Base-by-base conservation (phyloP, 306 rosid species). In the Corylus americana region DNA sequence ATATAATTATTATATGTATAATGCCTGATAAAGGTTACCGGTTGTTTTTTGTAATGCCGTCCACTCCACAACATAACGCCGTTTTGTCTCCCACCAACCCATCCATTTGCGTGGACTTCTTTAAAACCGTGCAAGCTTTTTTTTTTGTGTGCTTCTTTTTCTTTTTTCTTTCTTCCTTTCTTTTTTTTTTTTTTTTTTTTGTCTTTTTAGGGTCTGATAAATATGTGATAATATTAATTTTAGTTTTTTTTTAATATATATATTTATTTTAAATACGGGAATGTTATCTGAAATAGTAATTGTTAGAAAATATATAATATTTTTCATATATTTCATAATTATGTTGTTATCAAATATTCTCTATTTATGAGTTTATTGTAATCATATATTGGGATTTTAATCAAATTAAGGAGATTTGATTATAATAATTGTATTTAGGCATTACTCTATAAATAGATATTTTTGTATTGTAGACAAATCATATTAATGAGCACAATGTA, bases 1-100 rank as follows among this genome's bases (percentile, higher is more conserved):
- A 39, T 39, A 39, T 39, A 39, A 31, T 31, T 31, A 31, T 31
- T 18, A 7, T 58, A 58, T 59, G 11, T 59, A 22, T 59, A 58
- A 58, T 14, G 20, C 62, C 62, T 59, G 37, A 4, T 18, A 20
- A 3, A 45, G 53, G 48, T 44, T 10, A 4, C 35, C 44, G 49
- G 63, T 29, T 49, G 62, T 12, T 20, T 7, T 12, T 20, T 7
- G 75, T 37, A 55, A 71, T 68, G 72, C 69, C 54, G 45, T 44
- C 44, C 64, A 66, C 8, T 20, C 44, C 63, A 49, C 53, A 72
- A 47, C 47, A 66, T 42, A 88, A 83, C 81, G 62, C 73, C 86
- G 67, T 69, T 83, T 76, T 83, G 87, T 85, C 84, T 63, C 86
- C 86, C 83, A 85, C 86, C 86, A 77, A 77, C 80, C 73, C 61